Evolutionary conservation across 2,329 filamentous ascomycete species (phyloP).

Genomic region (Zalaria obscura): DNA sequence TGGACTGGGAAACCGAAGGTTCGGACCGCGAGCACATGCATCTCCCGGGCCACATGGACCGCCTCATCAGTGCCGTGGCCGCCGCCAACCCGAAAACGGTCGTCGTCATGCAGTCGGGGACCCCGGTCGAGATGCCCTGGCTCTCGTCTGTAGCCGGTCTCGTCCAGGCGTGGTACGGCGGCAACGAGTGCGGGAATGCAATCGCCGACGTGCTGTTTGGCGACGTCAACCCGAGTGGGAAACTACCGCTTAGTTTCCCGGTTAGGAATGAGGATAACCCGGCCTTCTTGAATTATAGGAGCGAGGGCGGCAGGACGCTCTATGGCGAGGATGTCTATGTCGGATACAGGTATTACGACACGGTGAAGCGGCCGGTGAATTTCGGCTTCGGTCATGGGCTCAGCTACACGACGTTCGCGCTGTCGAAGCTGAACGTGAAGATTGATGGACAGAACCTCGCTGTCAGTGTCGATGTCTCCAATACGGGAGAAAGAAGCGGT

Average conservation of each 20-base stretch:
- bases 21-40: conserved; percentile 48
- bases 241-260: conserved; percentile 61
- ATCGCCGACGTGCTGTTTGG: conserved; percentile 68
- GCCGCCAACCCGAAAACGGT: conserved; percentile 54
- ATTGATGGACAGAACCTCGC: conserved; percentile 33
- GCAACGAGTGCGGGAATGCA: conserved; percentile 73
- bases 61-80: conserved; percentile 50
- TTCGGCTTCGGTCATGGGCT: conserved; percentile 71
- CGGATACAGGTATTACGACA: conserved; percentile 61
- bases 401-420: conserved; percentile 60
- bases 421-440: conserved; percentile 42
- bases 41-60: conserved; percentile 46
- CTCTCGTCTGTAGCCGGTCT: conserved; percentile 48
- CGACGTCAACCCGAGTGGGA: conserved; percentile 58
- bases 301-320: conserved; percentile 51
- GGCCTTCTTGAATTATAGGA: conserved; percentile 59
- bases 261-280: conserved; percentile 36
- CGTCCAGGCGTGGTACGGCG: conserved; percentile 69
- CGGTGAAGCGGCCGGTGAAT: conserved; percentile 41
- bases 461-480: conserved; percentile 36
- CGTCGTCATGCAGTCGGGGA: conserved; percentile 66
- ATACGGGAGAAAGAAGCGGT: conserved; percentile 43
- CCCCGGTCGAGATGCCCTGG: conserved; percentile 62
- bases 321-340: conserved; percentile 64
- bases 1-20: conserved; percentile 64